These are phyloP conservation scores for Verticillium klebahnii DNA, from an alignment of 2,329 filamentous ascomycete species.

Conservation along the genomic window DNA sequence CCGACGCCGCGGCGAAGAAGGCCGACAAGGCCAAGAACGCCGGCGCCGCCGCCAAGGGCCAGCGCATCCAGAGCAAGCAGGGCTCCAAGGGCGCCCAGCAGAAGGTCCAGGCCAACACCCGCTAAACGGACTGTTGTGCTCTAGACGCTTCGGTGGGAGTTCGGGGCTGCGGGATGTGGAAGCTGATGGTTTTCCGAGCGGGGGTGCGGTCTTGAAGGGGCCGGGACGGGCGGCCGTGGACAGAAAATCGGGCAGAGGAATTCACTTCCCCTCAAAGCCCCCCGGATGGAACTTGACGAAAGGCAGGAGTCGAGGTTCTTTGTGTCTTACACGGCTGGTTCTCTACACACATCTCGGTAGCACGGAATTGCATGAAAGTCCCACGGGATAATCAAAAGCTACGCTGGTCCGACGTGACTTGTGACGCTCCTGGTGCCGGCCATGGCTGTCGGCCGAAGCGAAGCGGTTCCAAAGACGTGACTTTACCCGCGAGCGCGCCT, in stretches of 20 bases:
- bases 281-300: slow-evolving; percentile 4
- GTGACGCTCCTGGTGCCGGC: not conserved
- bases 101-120: slow-evolving; percentile 83
- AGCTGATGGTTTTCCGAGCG: not conserved
- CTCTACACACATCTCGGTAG: slow-evolving; percentile 17
- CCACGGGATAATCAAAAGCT: slow-evolving; percentile 7
- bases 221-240: not conserved
- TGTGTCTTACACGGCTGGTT: slow-evolving; percentile 16
- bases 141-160: not conserved
- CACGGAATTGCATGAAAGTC: slow-evolving; percentile 19
- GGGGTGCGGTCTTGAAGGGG: not conserved
- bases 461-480: too few relatives aligned
- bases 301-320: slow-evolving; percentile 15
- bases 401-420: not conserved
- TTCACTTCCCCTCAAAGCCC: not conserved
- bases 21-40: slow-evolving; percentile 97
- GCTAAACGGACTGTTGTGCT: slow-evolving; percentile 50
- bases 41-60: slow-evolving; percentile 67
- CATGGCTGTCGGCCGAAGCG: too few relatives aligned
- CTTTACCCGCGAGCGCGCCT: too few relatives aligned
- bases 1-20: slow-evolving; percentile 89
- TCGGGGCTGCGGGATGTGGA: not conserved
- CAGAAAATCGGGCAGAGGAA: slow-evolving; percentile 3
- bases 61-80: slow-evolving; percentile 94
- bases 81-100: slow-evolving; percentile 83